Percentiles rank a stretch among this genome's conserved stretches.
phyloP scores from a whole-genome alignment of 1,139 yeast genomes.

The Diutina neorugosa region DNA sequence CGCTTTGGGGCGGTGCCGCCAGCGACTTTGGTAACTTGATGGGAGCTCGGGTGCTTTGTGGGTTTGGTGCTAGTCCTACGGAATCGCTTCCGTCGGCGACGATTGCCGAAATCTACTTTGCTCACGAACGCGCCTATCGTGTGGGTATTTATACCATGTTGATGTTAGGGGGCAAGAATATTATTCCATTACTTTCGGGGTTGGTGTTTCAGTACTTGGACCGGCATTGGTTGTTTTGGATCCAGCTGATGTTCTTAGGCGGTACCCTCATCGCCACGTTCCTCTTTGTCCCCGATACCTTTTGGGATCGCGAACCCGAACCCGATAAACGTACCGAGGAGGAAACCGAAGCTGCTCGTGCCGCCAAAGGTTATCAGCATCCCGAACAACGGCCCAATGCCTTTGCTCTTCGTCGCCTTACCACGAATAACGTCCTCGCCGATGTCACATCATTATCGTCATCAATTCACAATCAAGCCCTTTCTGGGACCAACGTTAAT shows the following conservation, averaged over 20 bases:
- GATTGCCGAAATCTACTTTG: conserved; percentile 51
- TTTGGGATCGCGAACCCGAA: conserved; percentile 47
- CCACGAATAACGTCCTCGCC: conserved; percentile 10
- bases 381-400: conserved; percentile 23
- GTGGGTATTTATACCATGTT: conserved; percentile 50
- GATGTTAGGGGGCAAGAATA: conserved; percentile 49
- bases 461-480: conserved; percentile 9
- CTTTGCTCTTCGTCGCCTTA: conserved; percentile 16
- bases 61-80: conserved; percentile 49
- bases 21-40: conserved; percentile 35
- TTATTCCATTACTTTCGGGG: conserved; percentile 45
- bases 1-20: conserved; percentile 44
- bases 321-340: conserved; percentile 35
- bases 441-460: conserved; percentile 14
- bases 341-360: conserved; percentile 39
- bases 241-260: conserved; percentile 42
- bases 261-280: conserved; percentile 31
- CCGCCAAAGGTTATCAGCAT: conserved; percentile 18
- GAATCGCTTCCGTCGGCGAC: conserved; percentile 53
- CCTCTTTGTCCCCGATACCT: conserved; percentile 53
- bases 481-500: neutral
- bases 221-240: conserved; percentile 56
- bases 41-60: conserved; percentile 47
- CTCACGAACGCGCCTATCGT: conserved; percentile 56
- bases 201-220: conserved; percentile 36